Evolutionary conservation across 108 stramenopile species (phyloP), one percentile per base, ranked within the genome.

Genomic region (Cyclotella kingstonii): DNA sequence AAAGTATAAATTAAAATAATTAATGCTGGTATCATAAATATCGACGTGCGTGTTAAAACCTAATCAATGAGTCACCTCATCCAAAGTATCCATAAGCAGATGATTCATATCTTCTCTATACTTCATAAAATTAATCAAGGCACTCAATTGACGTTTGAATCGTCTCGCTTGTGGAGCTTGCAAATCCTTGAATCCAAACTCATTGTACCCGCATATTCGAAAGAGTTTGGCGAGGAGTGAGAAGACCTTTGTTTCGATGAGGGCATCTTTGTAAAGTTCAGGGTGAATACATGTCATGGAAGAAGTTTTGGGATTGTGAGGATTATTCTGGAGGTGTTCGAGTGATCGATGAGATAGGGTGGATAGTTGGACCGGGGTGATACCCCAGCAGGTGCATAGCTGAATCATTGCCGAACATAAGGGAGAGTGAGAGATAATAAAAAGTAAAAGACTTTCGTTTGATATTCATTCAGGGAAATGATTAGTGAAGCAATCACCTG

Each of bases 41-140:
- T 9, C 23, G 1, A 25, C 22, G 28, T 21, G 31, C 30, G 6
- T 28, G 47, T 1, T 0, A 18, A 53, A 27, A 43, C 28, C 11
- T 40, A 51, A 19, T 30, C 27, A n/a, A n/a, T n/a, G n/a, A 49
- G 59, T 50, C 27, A 70, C 80, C 47, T 79, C 62, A 3, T 63
- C 47, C 22, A 60, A 48, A 34, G 74, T 82, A 46, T 90, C 66
- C 38, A 91, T 82, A 10, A 60, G 65, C 63, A 88, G 90, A 51
- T 89, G 59, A 7, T 54, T 43, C 54, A 94, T 80, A 50, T 95
- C 95, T 49, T 98, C 94, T 5, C 95, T 81, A 60, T 95, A 97
- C 61, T 91, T 95, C 58, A 87, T 75, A 70, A 98, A 92, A 78
- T 99, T 99, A 57, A 97, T 94, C 25, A 85, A 77, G 9, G 95